A percentile compares a stretch with the other conserved stretches of the same genome.
Conservation (phyloP, 2,329 filamentous ascomycete genomes). For the Alternaria sp. region DNA sequence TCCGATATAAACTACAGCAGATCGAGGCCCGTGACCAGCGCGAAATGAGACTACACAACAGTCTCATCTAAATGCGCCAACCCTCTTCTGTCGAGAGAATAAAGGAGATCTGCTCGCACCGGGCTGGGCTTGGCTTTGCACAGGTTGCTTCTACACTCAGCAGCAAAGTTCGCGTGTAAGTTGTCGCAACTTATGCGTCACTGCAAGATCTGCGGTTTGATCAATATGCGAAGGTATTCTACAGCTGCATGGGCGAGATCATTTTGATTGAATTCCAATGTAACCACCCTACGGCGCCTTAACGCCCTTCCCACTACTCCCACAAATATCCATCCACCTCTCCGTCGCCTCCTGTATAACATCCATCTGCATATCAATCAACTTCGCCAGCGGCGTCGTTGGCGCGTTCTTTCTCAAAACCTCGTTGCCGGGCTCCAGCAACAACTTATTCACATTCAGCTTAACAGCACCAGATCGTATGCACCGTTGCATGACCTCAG, state of each 20-base stretch:
- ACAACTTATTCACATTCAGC: conserved; percentile 64
- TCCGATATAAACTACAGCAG: rapidly evolving
- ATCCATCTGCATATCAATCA: conserved; percentile 57
- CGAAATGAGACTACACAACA: neutral
- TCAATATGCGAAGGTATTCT: neutral
- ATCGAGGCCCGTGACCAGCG: rapidly evolving
- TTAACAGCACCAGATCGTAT: conserved; percentile 62
- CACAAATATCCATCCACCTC: conserved; percentile 58
- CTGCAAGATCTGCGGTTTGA: neutral
- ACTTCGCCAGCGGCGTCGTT: conserved; percentile 35
- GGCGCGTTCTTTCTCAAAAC: conserved; percentile 51
- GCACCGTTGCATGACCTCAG: conserved; percentile 59
- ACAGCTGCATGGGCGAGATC: rapidly evolving
- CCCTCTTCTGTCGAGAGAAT: neutral
- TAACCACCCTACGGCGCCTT: neutral
- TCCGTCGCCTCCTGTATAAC: conserved; percentile 53
- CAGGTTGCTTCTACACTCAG: neutral
- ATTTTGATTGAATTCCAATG: too few relatives aligned
- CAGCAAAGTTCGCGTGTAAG: rapidly evolving
- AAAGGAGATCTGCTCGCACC: neutral
- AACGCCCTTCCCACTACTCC: conserved; percentile 54
- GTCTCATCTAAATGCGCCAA: neutral
- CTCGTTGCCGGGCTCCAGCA: conserved; percentile 56
- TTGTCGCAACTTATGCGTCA: neutral
- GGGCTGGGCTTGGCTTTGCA: neutral